Evolutionary conservation across 805 yeast genomes (phyloP), one percentile per base, ranked within the genome.

Genomic region (Yamadazyma phyllophila): DNA sequence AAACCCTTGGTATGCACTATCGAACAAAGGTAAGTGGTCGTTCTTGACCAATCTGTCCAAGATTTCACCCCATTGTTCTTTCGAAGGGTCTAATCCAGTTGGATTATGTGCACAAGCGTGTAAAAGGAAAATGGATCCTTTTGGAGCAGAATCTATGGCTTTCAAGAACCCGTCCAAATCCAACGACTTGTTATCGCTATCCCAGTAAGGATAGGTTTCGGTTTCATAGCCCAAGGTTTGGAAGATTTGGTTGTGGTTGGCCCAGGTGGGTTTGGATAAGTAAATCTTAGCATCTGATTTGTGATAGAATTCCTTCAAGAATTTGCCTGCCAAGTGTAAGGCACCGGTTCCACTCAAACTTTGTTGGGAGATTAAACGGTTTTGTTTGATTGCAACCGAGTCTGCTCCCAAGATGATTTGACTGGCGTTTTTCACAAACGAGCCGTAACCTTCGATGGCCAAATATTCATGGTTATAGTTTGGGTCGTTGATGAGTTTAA

Each of bases 31-130:
- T 58, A 92, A 77, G 67, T 89, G 96, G 44, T 78, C 69, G 47
- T 79, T 74, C 48, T 67, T 61, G 54, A 80, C 77, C 51, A 88
- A 69, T 20, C 81, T 84, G 36, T 76, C 74, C 38, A 88, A 74
- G 43, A 94, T 83, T 58, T 73, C 56, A 38, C 65, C 65, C 99
- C 99, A 92, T 69, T 92, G 86, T 42, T 78, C 85, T 47, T 74
- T 71, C 2, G 86, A 81, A 46, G 98, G 98, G 65, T 92, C 99
- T 56, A 92, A 81, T 35, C 98, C 99, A 16, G 98, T 92, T 48
- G 99, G 98, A 66, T 92, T 92, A 69, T 92, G 99, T 29, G 98
- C 98, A 66, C 97, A 91, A 3, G 98, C 90, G 63, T 92, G 99
- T 49, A 92, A 74, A 47, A 92, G 66, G 56, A 92, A 82, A 37